A percentile compares a stretch with the other conserved stretches of the same genome.
phyloP scores from a whole-genome alignment of 345 rosid species.

The Eucalyptus pauciflora region DNA sequence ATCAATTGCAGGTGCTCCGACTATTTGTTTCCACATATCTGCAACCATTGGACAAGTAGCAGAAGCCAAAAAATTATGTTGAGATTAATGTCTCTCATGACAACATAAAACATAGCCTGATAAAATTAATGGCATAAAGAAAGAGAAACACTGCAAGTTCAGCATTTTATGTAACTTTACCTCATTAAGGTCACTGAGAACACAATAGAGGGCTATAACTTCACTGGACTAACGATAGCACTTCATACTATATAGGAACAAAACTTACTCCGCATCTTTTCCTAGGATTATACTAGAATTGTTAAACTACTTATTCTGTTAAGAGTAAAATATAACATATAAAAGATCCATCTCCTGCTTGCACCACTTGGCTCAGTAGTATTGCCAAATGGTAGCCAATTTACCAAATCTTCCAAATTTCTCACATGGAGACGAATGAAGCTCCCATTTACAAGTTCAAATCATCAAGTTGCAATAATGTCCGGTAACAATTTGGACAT shows the following conservation, averaged over 20 bases:
- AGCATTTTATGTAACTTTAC: neutral
- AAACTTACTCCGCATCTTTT: neutral
- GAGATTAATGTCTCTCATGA: neutral
- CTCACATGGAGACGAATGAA: neutral
- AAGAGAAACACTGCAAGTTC: neutral
- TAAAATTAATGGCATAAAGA: neutral
- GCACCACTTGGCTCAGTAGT: neutral
- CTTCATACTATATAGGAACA: neutral
- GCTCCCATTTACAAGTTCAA: neutral
- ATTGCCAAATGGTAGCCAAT: neutral
- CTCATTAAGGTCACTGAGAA: neutral
- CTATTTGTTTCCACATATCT: constrained; percentile 92
- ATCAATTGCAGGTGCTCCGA: constrained; percentile 73
- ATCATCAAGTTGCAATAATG: neutral
- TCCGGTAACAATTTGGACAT: neutral
- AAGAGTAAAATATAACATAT: neutral
- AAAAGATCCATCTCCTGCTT: neutral
- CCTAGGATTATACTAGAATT: neutral
- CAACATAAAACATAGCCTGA: neutral
- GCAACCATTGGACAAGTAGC: constrained; percentile 5
- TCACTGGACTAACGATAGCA: neutral
- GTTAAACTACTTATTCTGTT: neutral
- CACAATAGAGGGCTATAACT: neutral
- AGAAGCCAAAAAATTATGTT: neutral
- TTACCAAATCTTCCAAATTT: neutral